Base-by-base conservation (phyloP, 352 stramenopile genomes). In the Pythium oligandrum region DNA sequence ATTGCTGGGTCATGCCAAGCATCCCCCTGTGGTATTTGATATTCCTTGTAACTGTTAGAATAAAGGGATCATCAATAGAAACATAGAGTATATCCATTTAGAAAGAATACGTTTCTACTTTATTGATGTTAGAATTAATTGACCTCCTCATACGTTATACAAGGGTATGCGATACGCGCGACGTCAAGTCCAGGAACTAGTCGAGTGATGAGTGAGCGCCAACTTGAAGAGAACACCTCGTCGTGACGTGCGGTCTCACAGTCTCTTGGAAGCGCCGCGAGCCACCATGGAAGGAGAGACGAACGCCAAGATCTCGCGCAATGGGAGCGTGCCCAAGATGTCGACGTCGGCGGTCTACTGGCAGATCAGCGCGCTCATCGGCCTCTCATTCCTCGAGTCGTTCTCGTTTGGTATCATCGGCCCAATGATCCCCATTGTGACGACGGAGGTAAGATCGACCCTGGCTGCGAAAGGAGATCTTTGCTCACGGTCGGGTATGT, bases 11-110 rank as follows among this genome's bases (percentile, higher is more conserved):
- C 73, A 70, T 4, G 78, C 76, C 6, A 63, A 62, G 31, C 88
- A 96, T 58, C 49, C 59, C 1, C 78, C 87, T 4, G 59, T 96
- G 31, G 82, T 95, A 30, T 68, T 96, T 44, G 82, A 95, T 55
- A 76, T 95, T 34, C 68, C 79, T 2, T 55, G 68, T 46, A 80
- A 84, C 59, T 78, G 70, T 64, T 87, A 26, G 17, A 26, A 26
- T 26, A 26, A 26, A 26, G 17, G 17, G 37, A 67, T 9, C 2
- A 39, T 6, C 31, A 26, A 42, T 8, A 42, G 12, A 42, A 42
- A 12, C 12, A 42, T 12, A 42, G 38, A 42, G 12, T 26, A 5
- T 46, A 33, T 44, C 6, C n/a, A 35, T 49, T 51, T 32, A 32
- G 26, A 46, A 48, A 17, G 37, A 34, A 26, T 26, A 26, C 17